These are phyloP conservation scores for Aechmea fasciata DNA, from an alignment of 176 grass and related monocot species.

Conservation along the genomic window DNA sequence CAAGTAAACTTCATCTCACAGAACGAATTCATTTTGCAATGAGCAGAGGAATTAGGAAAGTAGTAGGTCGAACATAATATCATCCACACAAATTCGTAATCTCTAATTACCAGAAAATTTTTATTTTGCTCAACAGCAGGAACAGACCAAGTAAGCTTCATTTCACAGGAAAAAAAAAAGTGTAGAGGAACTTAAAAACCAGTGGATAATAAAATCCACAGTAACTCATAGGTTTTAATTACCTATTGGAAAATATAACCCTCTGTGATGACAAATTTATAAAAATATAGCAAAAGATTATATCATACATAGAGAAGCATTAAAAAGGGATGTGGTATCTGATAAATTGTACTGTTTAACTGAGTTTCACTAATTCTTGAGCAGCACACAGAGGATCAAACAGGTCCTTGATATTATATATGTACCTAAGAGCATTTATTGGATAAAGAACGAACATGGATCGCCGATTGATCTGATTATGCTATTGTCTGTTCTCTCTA, in stretches of 20 bases:
- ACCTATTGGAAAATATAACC: background rate
- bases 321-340: background rate
- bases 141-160: background rate
- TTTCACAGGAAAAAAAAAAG: background rate
- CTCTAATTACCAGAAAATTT: no score
- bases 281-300: background rate
- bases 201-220: background rate
- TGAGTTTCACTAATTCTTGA: background rate
- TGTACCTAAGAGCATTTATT: background rate
- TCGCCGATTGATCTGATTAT: background rate
- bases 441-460: conserved; percentile 6
- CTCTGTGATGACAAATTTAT: background rate
- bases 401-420: background rate
- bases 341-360: conserved; percentile 7
- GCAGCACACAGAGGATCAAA: background rate
- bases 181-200: background rate
- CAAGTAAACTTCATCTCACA: background rate
- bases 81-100: no score
- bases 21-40: no score
- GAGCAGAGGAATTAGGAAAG: no score
- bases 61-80: no score
- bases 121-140: background rate
- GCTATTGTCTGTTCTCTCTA: conserved; percentile 11
- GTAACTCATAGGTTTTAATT: background rate
- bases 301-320: background rate